Conservation (phyloP, 352 stramenopile genomes). For the Phytophthora constricta region DNA sequence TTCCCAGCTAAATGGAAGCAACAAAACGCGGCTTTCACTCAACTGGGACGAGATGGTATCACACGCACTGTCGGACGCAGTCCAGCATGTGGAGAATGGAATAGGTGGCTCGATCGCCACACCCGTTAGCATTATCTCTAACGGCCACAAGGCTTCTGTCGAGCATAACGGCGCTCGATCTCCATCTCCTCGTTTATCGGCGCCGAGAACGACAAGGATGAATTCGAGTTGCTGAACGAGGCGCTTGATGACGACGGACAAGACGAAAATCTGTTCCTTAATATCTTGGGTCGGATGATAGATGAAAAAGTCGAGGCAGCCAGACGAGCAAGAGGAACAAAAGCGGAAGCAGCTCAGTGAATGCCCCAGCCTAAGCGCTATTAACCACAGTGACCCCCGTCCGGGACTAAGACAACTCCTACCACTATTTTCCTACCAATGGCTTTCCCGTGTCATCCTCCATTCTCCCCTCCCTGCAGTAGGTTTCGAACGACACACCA, state of each 20-base stretch:
- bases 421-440: slow-evolving; percentile 16
- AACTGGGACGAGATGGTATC: slow-evolving; percentile 71
- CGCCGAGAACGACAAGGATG: slow-evolving; percentile 65
- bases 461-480: slow-evolving; percentile 10
- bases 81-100: slow-evolving; percentile 38
- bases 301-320: slow-evolving; percentile 67
- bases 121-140: slow-evolving; percentile 15
- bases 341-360: slow-evolving; percentile 24
- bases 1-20: slow-evolving; percentile 11
- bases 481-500: slow-evolving; percentile 18
- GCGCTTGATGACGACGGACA: slow-evolving; percentile 60
- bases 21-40: slow-evolving; percentile 29
- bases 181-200: slow-evolving; percentile 47
- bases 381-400: slow-evolving; percentile 10
- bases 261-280: slow-evolving; percentile 81
- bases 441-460: too few relatives aligned
- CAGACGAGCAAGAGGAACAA: slow-evolving; percentile 31
- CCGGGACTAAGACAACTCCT: slow-evolving; percentile 23
- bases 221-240: slow-evolving; percentile 79
- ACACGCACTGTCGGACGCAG: slow-evolving; percentile 55
- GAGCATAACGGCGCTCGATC: slow-evolving; percentile 29
- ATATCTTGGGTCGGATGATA: slow-evolving; percentile 64
- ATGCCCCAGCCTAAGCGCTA: slow-evolving; percentile 5
- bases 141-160: slow-evolving; percentile 29
- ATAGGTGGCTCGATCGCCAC: slow-evolving; percentile 26